Conservation (phyloP, 2,329 filamentous ascomycete genomes). For the Kalmusia sp. region DNA sequence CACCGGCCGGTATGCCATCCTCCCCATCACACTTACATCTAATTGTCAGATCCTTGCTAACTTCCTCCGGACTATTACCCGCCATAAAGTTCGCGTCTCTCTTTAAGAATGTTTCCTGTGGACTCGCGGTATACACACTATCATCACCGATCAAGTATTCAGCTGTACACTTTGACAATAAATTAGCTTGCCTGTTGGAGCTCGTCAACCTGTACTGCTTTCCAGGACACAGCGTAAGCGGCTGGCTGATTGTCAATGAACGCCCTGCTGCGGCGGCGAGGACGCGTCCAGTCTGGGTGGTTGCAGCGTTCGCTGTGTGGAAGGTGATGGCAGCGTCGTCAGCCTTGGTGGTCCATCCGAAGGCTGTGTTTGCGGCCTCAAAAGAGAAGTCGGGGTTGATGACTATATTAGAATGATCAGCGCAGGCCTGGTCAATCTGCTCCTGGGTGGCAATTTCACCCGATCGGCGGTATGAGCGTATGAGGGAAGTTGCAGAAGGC, state of each 20-base stretch:
- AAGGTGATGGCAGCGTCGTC: constrained; percentile 28
- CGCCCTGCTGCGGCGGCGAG: constrained; percentile 27
- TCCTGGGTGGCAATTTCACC: constrained; percentile 28
- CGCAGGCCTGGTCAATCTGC: constrained; percentile 37
- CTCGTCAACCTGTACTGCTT: constrained; percentile 25
- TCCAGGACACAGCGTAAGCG: constrained; percentile 36
- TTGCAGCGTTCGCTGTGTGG: constrained; percentile 19
- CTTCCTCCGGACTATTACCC: constrained; percentile 17
- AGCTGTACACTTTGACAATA: constrained; percentile 25
- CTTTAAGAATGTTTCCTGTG: constrained; percentile 21
- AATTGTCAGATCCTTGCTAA: constrained; percentile 30
- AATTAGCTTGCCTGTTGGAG: constrained; percentile 22
- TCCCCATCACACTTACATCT: constrained; percentile 29
- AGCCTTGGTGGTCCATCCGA: constrained; percentile 29
- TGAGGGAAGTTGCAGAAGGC: constrained; percentile 6
- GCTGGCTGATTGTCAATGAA: constrained; percentile 28
- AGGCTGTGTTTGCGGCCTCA: constrained; percentile 15
- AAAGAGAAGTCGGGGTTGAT: constrained; percentile 32
- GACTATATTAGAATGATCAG: constrained; percentile 28
- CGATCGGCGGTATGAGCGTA: constrained; percentile 17
- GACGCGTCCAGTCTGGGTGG: constrained; percentile 26
- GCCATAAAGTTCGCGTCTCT: constrained; percentile 27
- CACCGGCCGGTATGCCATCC: constrained; percentile 19
- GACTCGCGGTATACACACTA: constrained; percentile 21
- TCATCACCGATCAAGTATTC: constrained; percentile 24